Percentiles rank a stretch among this genome's conserved stretches.
Conservation (phyloP, 2,329 filamentous ascomycete genomes). For the Aspergillus fructus region DNA sequence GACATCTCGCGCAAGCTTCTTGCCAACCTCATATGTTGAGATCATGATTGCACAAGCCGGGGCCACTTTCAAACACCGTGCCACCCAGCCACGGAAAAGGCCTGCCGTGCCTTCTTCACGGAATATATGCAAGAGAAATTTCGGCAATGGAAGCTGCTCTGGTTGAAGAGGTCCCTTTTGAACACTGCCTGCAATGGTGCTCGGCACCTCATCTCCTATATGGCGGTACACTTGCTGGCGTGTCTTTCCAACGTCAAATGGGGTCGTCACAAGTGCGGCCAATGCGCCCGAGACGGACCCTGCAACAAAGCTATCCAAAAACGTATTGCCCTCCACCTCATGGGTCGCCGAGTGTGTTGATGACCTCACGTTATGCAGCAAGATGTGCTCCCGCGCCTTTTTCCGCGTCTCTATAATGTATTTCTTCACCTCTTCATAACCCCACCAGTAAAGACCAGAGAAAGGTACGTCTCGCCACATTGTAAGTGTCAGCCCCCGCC, state of each 20-base stretch:
- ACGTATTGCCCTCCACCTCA: constrained; percentile 73
- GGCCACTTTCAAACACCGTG: constrained; percentile 88
- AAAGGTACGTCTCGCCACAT: constrained; percentile 98
- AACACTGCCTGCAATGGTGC: constrained; percentile 14
- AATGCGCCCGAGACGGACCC: constrained; percentile 80
- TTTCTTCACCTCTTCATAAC: constrained; percentile 82
- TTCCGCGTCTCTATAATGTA: constrained; percentile 67
- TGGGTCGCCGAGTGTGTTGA: constrained; percentile 50
- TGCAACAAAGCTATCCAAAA: constrained; percentile 84
- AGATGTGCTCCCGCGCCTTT: constrained; percentile 36
- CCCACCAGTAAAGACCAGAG: constrained; percentile 97
- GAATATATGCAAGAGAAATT: constrained; percentile 89
- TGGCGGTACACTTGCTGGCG: constrained; percentile 81
- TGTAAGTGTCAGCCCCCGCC: constrained; percentile 86
- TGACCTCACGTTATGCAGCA: constrained; percentile 14
- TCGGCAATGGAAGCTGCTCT: constrained; percentile 75
- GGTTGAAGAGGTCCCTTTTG: constrained; percentile 46
- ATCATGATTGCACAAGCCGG: constrained; percentile 99
- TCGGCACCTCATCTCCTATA: constrained; percentile 38
- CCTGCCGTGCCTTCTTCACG: constrained; percentile 76
- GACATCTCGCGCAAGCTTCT: constrained; percentile 75
- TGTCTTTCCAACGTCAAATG: constrained; percentile 97
- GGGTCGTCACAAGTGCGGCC: constrained; percentile 85
- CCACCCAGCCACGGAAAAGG: constrained; percentile 88
- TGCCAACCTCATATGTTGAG: constrained; percentile 93